Evolutionary conservation across 83 land plant genomes (phyloP).

Genomic region (Larix sibirica): DNA sequence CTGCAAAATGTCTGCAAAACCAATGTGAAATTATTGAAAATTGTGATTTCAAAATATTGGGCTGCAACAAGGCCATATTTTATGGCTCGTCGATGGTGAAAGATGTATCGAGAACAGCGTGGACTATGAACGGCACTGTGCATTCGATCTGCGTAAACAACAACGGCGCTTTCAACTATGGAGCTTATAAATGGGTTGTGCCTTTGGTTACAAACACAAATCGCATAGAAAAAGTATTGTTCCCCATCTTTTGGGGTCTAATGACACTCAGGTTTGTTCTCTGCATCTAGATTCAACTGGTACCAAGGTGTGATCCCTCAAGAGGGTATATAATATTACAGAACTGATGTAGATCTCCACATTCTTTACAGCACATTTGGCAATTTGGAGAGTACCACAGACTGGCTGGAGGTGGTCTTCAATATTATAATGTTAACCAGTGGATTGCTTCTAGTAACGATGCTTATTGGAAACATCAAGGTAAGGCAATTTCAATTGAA

Average conservation of each 20-base stretch:
- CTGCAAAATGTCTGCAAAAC: constrained; percentile 58
- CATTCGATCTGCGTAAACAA: constrained; percentile 36
- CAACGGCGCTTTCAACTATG: constrained; percentile 53
- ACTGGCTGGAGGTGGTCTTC: constrained; percentile 83
- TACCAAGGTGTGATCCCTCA: not conserved
- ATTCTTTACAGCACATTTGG: constrained; percentile 84
- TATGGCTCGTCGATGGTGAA: constrained; percentile 36
- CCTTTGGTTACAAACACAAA: constrained; percentile 71
- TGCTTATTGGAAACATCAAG: constrained; percentile 98
- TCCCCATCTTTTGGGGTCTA: constrained; percentile 95
- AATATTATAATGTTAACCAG: constrained; percentile 79
- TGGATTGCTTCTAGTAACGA: constrained; percentile 88
- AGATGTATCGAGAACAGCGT: constrained; percentile 22
- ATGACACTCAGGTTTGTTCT: constrained; percentile 86
- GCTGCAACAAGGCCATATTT: constrained; percentile 62
- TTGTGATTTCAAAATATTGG: constrained; percentile 42
- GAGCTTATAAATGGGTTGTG: constrained; percentile 80
- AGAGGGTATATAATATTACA: not conserved
- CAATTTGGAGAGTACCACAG: constrained; percentile 74
- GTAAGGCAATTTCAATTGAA: constrained; percentile 28
- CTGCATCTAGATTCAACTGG: not conserved
- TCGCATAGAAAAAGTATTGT: constrained; percentile 68
- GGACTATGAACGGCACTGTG: constrained; percentile 45
- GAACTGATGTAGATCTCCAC: not conserved
- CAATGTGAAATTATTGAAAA: constrained; percentile 39